Conservation (phyloP, 2,329 filamentous ascomycete genomes). For the Sporothrix curviconia region DNA sequence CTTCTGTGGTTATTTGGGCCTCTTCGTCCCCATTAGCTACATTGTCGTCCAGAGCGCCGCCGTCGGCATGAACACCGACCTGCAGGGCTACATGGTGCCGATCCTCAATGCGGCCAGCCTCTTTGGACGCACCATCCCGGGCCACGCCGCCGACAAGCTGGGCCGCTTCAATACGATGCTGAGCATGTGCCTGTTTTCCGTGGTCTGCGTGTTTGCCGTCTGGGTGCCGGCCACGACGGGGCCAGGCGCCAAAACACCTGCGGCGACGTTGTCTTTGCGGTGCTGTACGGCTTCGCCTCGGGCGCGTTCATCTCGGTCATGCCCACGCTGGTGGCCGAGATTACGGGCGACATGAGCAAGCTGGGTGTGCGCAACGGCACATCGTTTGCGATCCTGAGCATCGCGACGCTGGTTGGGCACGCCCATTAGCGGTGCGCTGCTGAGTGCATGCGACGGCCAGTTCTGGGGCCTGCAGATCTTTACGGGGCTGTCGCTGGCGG, state of each 20-base stretch:
- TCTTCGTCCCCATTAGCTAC: constrained; percentile 24
- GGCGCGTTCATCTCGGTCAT: constrained; percentile 33
- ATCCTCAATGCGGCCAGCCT: constrained; percentile 28
- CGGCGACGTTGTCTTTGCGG: constrained; percentile 33
- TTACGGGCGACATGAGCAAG: constrained; percentile 46
- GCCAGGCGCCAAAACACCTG: too few relatives aligned
- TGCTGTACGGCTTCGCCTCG: constrained; percentile 36
- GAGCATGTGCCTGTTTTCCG: constrained; percentile 32
- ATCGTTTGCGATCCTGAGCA: constrained; percentile 30
- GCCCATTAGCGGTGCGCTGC: neutral
- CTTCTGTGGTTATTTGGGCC: constrained; percentile 23
- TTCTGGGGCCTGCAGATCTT: neutral
- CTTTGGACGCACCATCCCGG: constrained; percentile 28
- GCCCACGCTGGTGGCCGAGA: constrained; percentile 39
- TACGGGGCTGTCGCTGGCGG: too few relatives aligned
- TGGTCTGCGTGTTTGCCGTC: constrained; percentile 38
- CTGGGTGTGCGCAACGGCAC: constrained; percentile 49
- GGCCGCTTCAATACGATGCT: constrained; percentile 27
- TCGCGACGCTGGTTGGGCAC: neutral
- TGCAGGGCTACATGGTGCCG: constrained; percentile 23
- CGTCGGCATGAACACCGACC: constrained; percentile 17
- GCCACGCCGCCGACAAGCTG: constrained; percentile 28
- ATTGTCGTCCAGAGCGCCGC: constrained; percentile 21
- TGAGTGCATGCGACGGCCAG: neutral
- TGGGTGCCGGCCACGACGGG: constrained; percentile 38